Conservation (phyloP, 306 rosid genomes). For the Begonia fuchsioides region DNA sequence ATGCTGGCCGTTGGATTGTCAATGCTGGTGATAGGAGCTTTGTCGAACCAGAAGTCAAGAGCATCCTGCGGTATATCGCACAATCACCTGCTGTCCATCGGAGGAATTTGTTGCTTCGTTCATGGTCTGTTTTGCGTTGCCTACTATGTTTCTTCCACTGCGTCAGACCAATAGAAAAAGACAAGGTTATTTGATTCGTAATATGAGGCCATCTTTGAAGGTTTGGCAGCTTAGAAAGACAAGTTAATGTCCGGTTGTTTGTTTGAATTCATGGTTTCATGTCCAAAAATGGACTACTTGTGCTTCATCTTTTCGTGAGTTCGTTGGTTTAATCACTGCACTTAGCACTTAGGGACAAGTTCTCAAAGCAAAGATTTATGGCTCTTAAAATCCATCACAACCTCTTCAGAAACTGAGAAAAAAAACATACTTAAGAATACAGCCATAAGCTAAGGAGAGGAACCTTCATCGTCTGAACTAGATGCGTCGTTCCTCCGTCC, state of each 20-base stretch:
- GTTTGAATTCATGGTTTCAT: too few relatives aligned
- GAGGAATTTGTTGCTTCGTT: constrained; percentile 78
- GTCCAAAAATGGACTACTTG: too few relatives aligned
- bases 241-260: too few relatives aligned
- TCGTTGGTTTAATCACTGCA: too few relatives aligned
- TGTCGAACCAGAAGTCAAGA: constrained; percentile 62
- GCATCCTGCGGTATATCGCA: constrained; percentile 81
- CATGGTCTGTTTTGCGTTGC: constrained; percentile 64
- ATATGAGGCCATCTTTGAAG: background rate
- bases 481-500: constrained; percentile 37
- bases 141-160: constrained; percentile 65
- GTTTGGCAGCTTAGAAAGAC: too few relatives aligned
- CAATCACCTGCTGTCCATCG: constrained; percentile 91
- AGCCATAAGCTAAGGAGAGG: constrained; percentile 20
- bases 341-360: too few relatives aligned
- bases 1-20: constrained; percentile 63
- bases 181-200: background rate
- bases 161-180: constrained; percentile 17
- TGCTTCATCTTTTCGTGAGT: too few relatives aligned
- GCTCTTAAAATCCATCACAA: too few relatives aligned
- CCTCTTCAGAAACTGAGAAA: too few relatives aligned
- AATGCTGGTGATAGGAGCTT: constrained; percentile 74
- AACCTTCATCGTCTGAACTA: constrained; percentile 50
- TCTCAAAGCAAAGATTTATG: too few relatives aligned
- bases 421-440: background rate